Conservation (phyloP, 2,329 filamentous ascomycete genomes). For the Arthrinium phaeospermum region DNA sequence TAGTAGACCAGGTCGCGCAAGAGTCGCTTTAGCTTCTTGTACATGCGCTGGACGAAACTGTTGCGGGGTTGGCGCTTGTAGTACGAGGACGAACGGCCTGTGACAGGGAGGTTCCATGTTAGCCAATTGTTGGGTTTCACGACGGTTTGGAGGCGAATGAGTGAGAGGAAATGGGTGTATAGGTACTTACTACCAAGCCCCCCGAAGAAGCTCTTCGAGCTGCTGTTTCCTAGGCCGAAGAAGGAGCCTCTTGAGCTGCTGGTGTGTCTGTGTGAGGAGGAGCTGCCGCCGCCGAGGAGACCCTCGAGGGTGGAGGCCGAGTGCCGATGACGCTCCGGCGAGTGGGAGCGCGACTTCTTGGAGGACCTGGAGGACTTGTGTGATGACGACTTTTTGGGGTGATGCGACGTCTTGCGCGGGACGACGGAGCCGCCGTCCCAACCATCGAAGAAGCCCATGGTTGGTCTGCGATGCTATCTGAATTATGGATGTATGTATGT, state of each 20-base stretch:
- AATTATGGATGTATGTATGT: neutral
- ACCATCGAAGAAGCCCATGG: slow-evolving; percentile 39
- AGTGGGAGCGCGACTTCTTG: slow-evolving; percentile 32
- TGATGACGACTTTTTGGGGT: slow-evolving; percentile 30
- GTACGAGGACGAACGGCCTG: slow-evolving; percentile 64
- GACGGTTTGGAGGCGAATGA: neutral
- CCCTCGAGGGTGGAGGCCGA: slow-evolving; percentile 22
- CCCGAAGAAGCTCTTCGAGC: slow-evolving; percentile 39
- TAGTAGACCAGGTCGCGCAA: slow-evolving; percentile 82
- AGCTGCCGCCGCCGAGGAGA: slow-evolving; percentile 18
- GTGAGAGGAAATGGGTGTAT: neutral
- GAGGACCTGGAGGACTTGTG: slow-evolving; percentile 31
- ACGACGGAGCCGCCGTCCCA: slow-evolving; percentile 39
- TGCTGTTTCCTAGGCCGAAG: slow-evolving; percentile 40
- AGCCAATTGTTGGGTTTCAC: neutral
- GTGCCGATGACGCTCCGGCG: slow-evolving; percentile 27
- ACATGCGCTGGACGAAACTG: slow-evolving; percentile 76
- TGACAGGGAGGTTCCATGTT: neutral
- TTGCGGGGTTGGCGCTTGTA: slow-evolving; percentile 84
- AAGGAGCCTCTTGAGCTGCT: slow-evolving; percentile 29
- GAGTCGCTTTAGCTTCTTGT: slow-evolving; percentile 78
- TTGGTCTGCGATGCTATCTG: neutral
- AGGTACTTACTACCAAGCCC: slow-evolving; percentile 34
- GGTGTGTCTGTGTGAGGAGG: slow-evolving; percentile 21
- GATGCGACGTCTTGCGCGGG: slow-evolving; percentile 27